Evolutionary conservation across 2,329 filamentous ascomycete species (phyloP).

Genomic region (Penicillium sp.): DNA sequence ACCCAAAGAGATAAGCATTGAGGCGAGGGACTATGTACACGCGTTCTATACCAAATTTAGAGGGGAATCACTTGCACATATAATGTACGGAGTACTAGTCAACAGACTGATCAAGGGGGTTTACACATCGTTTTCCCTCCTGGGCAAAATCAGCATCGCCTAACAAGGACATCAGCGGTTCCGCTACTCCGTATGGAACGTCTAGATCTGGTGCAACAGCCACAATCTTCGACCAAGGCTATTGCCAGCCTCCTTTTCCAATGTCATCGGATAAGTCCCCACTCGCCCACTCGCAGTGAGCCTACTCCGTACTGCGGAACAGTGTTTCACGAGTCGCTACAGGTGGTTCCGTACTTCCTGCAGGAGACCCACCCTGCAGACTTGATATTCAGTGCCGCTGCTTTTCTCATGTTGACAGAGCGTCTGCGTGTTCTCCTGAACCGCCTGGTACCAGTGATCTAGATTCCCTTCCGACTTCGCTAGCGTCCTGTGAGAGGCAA

Average conservation of each 20-base stretch:
- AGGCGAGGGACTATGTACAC: not conserved
- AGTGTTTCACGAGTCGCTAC: not conserved
- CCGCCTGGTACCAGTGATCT: slow-evolving; percentile 11
- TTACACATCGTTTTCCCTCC: not conserved
- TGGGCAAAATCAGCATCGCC: slow-evolving; percentile 15
- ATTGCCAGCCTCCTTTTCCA: slow-evolving; percentile 12
- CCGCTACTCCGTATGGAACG: slow-evolving; percentile 11
- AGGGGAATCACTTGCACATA: not conserved
- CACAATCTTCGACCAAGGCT: slow-evolving; percentile 17
- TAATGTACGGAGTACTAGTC: not conserved
- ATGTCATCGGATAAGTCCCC: slow-evolving; percentile 3
- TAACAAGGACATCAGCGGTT: slow-evolving; percentile 9
- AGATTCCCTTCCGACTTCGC: slow-evolving; percentile 16
- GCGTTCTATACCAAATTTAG: not conserved
- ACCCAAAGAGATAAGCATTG: not conserved
- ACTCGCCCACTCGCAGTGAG: not conserved
- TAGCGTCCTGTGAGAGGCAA: slow-evolving; percentile 13
- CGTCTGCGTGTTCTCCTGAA: slow-evolving; percentile 17
- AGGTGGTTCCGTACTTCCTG: not conserved
- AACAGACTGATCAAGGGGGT: not conserved
- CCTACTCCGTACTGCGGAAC: too few species aligned
- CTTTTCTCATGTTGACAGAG: slow-evolving; percentile 17
- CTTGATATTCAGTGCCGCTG: not conserved
- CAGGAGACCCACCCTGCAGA: not conserved
- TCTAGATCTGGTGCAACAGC: slow-evolving; percentile 17